Conservation (phyloP, 176 grass and related monocot species). For the Urochloa ruziziensis region DNA sequence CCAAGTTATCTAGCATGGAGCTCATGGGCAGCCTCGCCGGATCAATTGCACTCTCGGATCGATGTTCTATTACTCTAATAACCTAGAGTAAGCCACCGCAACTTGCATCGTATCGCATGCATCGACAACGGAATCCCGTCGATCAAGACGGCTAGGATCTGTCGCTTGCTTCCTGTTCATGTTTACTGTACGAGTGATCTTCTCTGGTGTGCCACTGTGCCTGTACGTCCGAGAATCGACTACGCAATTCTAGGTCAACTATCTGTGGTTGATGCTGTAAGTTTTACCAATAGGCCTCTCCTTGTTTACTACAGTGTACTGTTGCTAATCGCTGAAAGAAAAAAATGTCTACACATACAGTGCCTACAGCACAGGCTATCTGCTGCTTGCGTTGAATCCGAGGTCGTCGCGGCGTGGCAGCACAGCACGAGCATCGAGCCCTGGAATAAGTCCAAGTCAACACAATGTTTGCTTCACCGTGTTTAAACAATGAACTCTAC, state of each 20-base stretch:
- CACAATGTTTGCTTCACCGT: neutral
- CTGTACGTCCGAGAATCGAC: conserved; percentile 10
- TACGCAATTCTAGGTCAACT: conserved; percentile 14
- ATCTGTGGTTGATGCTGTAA: neutral
- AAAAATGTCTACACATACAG: neutral
- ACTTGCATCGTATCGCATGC: neutral
- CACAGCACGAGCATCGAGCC: neutral
- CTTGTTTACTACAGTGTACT: neutral
- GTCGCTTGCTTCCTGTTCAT: conserved; percentile 11
- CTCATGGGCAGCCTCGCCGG: neutral
- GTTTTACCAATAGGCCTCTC: conserved; percentile 14
- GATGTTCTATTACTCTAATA: neutral
- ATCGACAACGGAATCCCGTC: neutral
- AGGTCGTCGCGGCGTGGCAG: neutral
- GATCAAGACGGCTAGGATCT: conserved; percentile 14
- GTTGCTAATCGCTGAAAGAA: neutral
- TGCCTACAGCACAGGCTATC: neutral
- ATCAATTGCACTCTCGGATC: neutral
- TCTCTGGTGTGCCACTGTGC: neutral
- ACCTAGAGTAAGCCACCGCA: neutral
- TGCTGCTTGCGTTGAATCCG: conserved; percentile 19
- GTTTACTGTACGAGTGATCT: neutral
- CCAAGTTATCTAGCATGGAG: neutral
- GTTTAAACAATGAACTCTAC: neutral
- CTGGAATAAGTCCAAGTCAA: neutral